Evolutionary conservation across 768 basidiomycete genomes (phyloP).

Genomic region (Auriscalpium orientale): DNA sequence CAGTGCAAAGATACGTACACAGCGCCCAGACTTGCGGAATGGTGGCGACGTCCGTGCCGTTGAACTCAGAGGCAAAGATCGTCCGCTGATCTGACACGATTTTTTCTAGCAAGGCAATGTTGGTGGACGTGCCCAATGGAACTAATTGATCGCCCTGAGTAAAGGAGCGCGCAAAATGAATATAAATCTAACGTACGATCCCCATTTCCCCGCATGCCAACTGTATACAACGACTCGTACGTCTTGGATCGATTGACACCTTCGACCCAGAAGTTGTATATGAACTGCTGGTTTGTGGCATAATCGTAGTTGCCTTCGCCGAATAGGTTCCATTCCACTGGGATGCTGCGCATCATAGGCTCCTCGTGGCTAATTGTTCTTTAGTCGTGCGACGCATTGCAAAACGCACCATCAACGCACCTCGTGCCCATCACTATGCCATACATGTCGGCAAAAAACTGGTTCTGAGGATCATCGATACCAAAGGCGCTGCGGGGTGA

Average conservation of each 20-base stretch:
- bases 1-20: slow-evolving; percentile 28
- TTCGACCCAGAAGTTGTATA: slow-evolving; percentile 56
- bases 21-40: slow-evolving; percentile 65
- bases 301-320: slow-evolving; percentile 60
- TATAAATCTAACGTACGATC: slow-evolving; percentile 19
- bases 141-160: slow-evolving; percentile 23
- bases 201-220: slow-evolving; percentile 61
- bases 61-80: slow-evolving; percentile 49
- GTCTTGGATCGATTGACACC: slow-evolving; percentile 50
- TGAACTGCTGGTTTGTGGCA: slow-evolving; percentile 40
- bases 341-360: slow-evolving; percentile 67
- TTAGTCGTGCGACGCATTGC: not conserved
- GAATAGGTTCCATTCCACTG: slow-evolving; percentile 54
- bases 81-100: slow-evolving; percentile 53
- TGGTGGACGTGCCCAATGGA: slow-evolving; percentile 42
- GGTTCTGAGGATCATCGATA: slow-evolving; percentile 54
- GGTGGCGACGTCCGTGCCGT: slow-evolving; percentile 34
- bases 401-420: slow-evolving; percentile 18
- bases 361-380: slow-evolving; percentile 47
- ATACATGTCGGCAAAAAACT: slow-evolving; percentile 53
- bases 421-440: slow-evolving; percentile 70
- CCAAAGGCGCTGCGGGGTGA: slow-evolving; percentile 34
- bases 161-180: no score
- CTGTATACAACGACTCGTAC: slow-evolving; percentile 56
- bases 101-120: slow-evolving; percentile 44